A percentile compares a stretch with the other conserved stretches of the same genome.
Conservation (phyloP, 441 rosid species). For the Gossypium davidsonii region DNA sequence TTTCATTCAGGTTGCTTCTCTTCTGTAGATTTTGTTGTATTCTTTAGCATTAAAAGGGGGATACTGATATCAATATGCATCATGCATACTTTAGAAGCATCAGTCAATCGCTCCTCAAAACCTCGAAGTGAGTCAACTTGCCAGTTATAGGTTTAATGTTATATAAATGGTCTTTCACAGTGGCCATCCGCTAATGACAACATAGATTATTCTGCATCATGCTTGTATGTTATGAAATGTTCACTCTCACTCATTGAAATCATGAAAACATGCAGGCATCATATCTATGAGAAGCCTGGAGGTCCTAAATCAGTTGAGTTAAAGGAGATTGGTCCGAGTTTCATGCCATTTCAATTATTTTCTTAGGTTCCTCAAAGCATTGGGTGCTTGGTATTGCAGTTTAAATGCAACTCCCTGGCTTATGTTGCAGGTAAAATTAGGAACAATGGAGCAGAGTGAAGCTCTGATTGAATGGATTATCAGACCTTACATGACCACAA, state of each 20-base stretch:
- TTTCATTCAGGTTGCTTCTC: conserved; percentile 76
- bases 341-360: conserved; percentile 23
- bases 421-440: conserved; percentile 60
- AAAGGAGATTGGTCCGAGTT: conserved; percentile 82
- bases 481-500: conserved; percentile 87
- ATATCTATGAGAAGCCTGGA: conserved; percentile 64
- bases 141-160: background rate
- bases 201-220: background rate
- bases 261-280: conserved; percentile 52
- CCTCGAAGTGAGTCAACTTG: background rate
- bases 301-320: conserved; percentile 82
- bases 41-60: background rate
- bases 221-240: background rate
- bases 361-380: background rate
- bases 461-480: conserved; percentile 78
- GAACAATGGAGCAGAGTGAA: conserved; percentile 83
- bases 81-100: background rate
- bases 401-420: background rate
- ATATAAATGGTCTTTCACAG: too few species aligned
- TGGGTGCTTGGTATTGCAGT: background rate
- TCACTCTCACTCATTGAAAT: background rate
- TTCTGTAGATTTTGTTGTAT: background rate
- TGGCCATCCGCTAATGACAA: background rate
- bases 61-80: background rate
- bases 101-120: background rate